phyloP scores from a whole-genome alignment of 129 eudicot genomes.

The Pseudognaphalium luteoalbum region DNA sequence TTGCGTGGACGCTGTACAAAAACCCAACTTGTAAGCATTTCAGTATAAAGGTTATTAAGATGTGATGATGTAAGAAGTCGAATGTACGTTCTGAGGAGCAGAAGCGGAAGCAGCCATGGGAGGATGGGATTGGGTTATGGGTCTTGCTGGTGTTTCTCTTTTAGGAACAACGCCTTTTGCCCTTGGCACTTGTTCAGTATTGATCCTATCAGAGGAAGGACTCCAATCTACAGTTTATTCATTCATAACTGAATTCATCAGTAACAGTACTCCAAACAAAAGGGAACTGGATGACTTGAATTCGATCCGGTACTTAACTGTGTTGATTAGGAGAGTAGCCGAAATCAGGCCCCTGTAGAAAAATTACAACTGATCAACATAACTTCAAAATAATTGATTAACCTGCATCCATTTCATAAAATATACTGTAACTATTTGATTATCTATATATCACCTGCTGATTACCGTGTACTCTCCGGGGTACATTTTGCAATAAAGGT shows the following conservation, averaged over 20 bases:
- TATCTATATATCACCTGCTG: constrained; percentile 50
- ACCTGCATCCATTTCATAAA: not conserved
- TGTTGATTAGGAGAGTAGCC: constrained; percentile 83
- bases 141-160: constrained; percentile 56
- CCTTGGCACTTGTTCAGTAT: constrained; percentile 65
- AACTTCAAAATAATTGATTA: not conserved
- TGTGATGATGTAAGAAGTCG: not conserved
- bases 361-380: constrained; percentile 6
- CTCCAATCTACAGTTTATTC: constrained; percentile 63
- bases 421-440: not conserved
- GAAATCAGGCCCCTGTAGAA: constrained; percentile 78
- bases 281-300: constrained; percentile 25
- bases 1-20: constrained; percentile 61
- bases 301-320: constrained; percentile 48
- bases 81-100: constrained; percentile 60
- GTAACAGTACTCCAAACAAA: not conserved
- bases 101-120: constrained; percentile 42
- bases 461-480: constrained; percentile 51
- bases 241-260: not conserved
- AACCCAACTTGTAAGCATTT: constrained; percentile 6
- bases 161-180: constrained; percentile 46
- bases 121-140: constrained; percentile 44
- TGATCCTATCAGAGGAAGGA: constrained; percentile 55
- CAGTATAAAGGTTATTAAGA: not conserved
- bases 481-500: constrained; percentile 53